Evolutionary conservation across 2,329 filamentous ascomycete genomes (phyloP).

Genomic region (Intubia oerlemansii): DNA sequence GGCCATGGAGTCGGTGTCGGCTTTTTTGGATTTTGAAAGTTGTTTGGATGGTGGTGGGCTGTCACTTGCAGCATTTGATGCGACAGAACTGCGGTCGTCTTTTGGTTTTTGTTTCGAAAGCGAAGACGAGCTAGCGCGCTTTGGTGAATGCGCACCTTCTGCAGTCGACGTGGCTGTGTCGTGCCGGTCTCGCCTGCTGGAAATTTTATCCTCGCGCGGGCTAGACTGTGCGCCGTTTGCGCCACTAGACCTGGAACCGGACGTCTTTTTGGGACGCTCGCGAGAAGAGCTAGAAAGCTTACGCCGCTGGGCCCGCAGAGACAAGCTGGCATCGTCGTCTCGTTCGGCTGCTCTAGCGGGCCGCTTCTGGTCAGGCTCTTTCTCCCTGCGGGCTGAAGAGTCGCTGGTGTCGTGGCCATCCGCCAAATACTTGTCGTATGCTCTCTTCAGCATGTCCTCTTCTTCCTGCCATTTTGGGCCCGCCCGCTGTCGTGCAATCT

Average conservation of each 20-base stretch:
- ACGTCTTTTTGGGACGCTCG: conserved; percentile 23
- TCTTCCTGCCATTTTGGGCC: conserved; percentile 87
- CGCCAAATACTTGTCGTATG: conserved; percentile 46
- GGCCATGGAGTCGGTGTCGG: conserved; percentile 29
- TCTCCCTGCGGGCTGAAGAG: not conserved
- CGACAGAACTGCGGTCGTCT: conserved; percentile 21
- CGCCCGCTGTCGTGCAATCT: conserved; percentile 62
- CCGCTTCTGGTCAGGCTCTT: not conserved
- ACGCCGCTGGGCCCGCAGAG: conserved; percentile 22
- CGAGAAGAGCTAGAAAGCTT: conserved; percentile 26
- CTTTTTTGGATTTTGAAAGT: conserved; percentile 24
- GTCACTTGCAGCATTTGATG: conserved; percentile 30
- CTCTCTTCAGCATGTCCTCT: conserved; percentile 55
- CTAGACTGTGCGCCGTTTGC: too few species aligned
- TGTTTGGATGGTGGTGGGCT: conserved; percentile 27
- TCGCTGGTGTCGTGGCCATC: too few species aligned
- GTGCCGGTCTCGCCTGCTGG: too few species aligned
- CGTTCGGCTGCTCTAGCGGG: too few species aligned
- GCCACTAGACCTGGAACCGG: too few species aligned
- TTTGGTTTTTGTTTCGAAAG: conserved; percentile 4
- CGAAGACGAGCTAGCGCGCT: conserved; percentile 18
- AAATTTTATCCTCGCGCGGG: too few species aligned
- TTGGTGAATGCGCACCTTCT: too few species aligned
- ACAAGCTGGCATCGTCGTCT: too few species aligned
- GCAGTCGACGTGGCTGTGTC: too few species aligned